These are phyloP conservation scores for Fusarium papillatum DNA, from an alignment of 2,329 filamentous ascomycete species.

Conservation along the genomic window DNA sequence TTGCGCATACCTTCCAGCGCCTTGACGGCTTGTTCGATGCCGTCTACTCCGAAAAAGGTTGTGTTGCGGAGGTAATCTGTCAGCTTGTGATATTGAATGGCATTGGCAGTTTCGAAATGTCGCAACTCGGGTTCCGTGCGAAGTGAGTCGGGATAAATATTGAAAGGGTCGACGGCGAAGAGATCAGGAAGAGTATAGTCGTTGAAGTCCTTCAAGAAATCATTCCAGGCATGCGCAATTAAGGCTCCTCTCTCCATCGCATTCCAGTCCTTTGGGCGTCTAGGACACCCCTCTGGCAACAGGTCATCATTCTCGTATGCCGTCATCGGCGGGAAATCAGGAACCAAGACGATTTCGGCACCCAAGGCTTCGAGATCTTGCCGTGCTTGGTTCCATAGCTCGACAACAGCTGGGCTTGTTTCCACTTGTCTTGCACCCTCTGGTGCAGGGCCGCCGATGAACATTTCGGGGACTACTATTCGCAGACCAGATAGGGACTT, in stretches of 20 bases:
- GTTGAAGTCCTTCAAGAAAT: constrained; percentile 17
- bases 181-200: constrained; percentile 44
- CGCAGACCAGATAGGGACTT: neutral
- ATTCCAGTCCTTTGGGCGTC: constrained; percentile 58
- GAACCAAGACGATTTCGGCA: constrained; percentile 11
- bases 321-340: constrained; percentile 59
- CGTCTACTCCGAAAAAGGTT: constrained; percentile 56
- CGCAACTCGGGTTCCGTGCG: constrained; percentile 14
- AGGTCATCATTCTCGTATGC: constrained; percentile 60
- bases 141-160: constrained; percentile 50
- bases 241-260: constrained; percentile 41
- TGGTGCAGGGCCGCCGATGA: neutral
- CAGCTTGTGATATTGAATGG: constrained; percentile 18
- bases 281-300: constrained; percentile 46
- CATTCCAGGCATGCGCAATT: constrained; percentile 36
- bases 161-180: constrained; percentile 52
- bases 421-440: constrained; percentile 38
- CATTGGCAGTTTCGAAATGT: constrained; percentile 8
- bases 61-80: neutral
- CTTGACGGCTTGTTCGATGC: constrained; percentile 56
- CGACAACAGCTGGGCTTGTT: neutral
- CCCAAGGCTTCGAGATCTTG: constrained; percentile 7
- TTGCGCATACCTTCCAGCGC: constrained; percentile 61
- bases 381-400: constrained; percentile 2
- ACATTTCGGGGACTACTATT: neutral